Evolutionary conservation across 2,329 filamentous ascomycete species (phyloP).

Genomic region (Sclerotinia borealis): DNA sequence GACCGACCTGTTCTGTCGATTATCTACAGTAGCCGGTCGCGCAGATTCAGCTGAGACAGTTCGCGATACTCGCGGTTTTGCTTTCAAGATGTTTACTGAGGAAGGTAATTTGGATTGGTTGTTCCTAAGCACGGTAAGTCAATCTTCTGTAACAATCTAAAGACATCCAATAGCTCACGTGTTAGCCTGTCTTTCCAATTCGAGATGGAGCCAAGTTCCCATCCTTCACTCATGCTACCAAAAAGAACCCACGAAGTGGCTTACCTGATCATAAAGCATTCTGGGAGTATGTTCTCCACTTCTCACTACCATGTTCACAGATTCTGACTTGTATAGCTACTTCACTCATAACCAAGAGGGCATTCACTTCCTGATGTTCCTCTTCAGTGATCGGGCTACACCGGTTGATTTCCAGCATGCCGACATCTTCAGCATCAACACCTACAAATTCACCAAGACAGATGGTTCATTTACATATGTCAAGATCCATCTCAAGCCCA

Average conservation of each 20-base stretch:
- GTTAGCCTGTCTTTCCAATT: background rate
- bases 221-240: slow-evolving; percentile 66
- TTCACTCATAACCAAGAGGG: slow-evolving; percentile 3
- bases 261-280: background rate
- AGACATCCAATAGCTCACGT: background rate
- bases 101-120: slow-evolving; percentile 41
- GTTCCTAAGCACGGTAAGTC: slow-evolving; percentile 40
- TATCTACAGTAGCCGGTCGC: slow-evolving; percentile 43
- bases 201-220: slow-evolving; percentile 61
- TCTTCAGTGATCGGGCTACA: slow-evolving; percentile 5
- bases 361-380: slow-evolving; percentile 1
- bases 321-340: background rate
- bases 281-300: slow-evolving; percentile 30
- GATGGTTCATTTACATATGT: slow-evolving; percentile 44
- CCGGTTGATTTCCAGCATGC: background rate
- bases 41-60: slow-evolving; percentile 39
- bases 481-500: slow-evolving; percentile 45
- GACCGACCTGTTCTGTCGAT: slow-evolving; percentile 40
- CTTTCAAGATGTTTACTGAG: slow-evolving; percentile 45
- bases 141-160: slow-evolving; percentile 54
- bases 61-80: slow-evolving; percentile 43
- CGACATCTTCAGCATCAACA: slow-evolving; percentile 35
- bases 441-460: slow-evolving; percentile 40
- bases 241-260: slow-evolving; percentile 49
- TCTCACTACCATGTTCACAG: slow-evolving; percentile 37